Percentiles rank a stretch among this genome's conserved stretches.
Evolutionary conservation across 1,284 basidiomycete species (phyloP).

Genomic region (Cutaneotrichosporon sp.): DNA sequence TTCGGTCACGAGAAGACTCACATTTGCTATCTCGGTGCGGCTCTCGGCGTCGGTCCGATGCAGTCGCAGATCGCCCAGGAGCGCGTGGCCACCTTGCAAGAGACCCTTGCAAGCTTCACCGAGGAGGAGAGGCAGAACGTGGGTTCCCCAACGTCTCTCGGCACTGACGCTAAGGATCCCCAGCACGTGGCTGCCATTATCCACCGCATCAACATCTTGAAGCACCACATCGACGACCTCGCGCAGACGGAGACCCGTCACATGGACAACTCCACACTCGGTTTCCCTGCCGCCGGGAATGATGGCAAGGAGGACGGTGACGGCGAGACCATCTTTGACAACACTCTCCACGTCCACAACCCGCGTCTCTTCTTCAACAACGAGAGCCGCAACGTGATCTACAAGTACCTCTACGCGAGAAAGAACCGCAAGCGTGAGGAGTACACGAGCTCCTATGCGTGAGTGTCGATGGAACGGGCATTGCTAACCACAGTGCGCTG

Average conservation of each 20-base stretch:
- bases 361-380: conserved; percentile 82
- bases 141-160: background rate
- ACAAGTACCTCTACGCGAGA: conserved; percentile 88
- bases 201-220: conserved; percentile 33
- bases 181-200: background rate
- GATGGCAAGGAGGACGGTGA: conserved; percentile 4
- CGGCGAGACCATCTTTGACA: conserved; percentile 60
- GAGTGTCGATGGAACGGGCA: conserved; percentile 33
- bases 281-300: background rate
- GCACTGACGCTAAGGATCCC: background rate
- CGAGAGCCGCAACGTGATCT: conserved; percentile 75
- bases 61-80: conserved; percentile 66
- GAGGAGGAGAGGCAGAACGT: background rate
- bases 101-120: conserved; percentile 10
- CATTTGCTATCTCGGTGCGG: conserved; percentile 73
- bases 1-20: conserved; percentile 89
- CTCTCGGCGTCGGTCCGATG: conserved; percentile 65
- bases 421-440: conserved; percentile 71
- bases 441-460: conserved; percentile 86
- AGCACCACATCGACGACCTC: conserved; percentile 35
- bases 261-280: conserved; percentile 40
- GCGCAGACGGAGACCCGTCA: conserved; percentile 31
- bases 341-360: conserved; percentile 87
- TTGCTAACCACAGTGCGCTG: conserved; percentile 25
- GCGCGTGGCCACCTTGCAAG: conserved; percentile 54